Conservation (phyloP, 768 basidiomycete genomes). For the Mycena polygramma region DNA sequence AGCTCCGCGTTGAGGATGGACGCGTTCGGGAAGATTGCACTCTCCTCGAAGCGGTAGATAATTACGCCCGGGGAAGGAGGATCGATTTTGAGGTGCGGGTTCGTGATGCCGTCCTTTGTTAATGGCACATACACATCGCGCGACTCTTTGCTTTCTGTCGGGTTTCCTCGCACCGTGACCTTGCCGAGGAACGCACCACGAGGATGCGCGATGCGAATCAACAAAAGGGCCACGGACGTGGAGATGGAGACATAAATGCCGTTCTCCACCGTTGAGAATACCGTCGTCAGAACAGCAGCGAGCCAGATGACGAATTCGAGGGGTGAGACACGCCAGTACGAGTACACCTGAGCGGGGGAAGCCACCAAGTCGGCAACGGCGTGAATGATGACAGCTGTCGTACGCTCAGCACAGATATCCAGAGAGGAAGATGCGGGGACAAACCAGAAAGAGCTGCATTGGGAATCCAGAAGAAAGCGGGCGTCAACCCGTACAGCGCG, state of each 20-base stretch:
- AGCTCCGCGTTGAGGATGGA: slow-evolving; percentile 77
- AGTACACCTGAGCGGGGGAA: slow-evolving; percentile 81
- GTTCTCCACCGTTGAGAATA: slow-evolving; percentile 95
- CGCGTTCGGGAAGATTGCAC: slow-evolving; percentile 87
- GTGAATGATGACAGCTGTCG: slow-evolving; percentile 88
- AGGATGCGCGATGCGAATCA: slow-evolving; percentile 90
- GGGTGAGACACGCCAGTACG: slow-evolving; percentile 95
- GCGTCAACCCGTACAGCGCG: slow-evolving; percentile 93
- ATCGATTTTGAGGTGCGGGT: slow-evolving; percentile 77
- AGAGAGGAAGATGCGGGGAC: not conserved
- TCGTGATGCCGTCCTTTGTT: slow-evolving; percentile 68
- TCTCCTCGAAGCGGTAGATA: slow-evolving; percentile 94
- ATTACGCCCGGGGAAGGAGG: slow-evolving; percentile 89
- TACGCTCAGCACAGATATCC: not conserved
- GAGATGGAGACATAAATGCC: slow-evolving; percentile 91
- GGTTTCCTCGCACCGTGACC: slow-evolving; percentile 68
- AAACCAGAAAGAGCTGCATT: slow-evolving; percentile 74
- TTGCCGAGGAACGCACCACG: slow-evolving; percentile 93
- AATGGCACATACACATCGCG: slow-evolving; percentile 92
- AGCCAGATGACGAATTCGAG: slow-evolving; percentile 92
- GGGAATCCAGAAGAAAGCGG: slow-evolving; percentile 93
- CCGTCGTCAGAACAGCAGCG: slow-evolving; percentile 88
- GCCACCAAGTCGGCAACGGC: slow-evolving; percentile 92
- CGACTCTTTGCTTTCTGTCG: slow-evolving; percentile 49
- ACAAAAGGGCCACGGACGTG: slow-evolving; percentile 83